These are phyloP conservation scores for Epichloe brachyelytri DNA, from an alignment of 2,329 filamentous ascomycete species.

Conservation along the genomic window DNA sequence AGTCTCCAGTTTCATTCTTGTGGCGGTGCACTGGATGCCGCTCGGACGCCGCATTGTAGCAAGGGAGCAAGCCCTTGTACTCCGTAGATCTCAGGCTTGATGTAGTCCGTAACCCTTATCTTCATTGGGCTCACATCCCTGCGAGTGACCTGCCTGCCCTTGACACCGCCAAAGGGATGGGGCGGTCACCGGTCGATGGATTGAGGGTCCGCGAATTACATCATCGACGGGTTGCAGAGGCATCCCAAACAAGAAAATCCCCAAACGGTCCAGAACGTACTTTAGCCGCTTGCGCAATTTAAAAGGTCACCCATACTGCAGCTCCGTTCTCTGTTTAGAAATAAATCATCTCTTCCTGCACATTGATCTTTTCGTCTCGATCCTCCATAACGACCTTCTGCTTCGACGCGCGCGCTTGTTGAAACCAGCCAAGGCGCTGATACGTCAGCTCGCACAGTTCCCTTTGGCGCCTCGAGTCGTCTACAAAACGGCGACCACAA, in stretches of 20 bases:
- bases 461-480: neutral
- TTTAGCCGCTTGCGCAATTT: too few species aligned
- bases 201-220: conserved; percentile 10
- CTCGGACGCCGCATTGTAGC: neutral
- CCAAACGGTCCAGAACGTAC: neutral
- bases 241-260: neutral
- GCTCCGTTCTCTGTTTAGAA: neutral
- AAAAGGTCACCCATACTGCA: neutral
- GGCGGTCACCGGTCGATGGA: neutral
- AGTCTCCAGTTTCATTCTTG: neutral
- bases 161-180: too few species aligned
- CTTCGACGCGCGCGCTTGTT: neutral
- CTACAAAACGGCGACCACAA: neutral
- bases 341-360: neutral
- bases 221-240: conserved; percentile 9
- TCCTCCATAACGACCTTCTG: neutral
- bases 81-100: too few species aligned
- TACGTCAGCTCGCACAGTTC: neutral
- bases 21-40: conserved; percentile 4
- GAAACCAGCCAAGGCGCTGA: neutral
- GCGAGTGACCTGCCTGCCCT: too few species aligned
- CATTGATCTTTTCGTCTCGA: neutral
- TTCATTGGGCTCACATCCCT: too few species aligned
- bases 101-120: too few species aligned
- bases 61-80: neutral